These are phyloP conservation scores for Acacia concinna DNA, from an alignment of 331 rosid genomes.

Conservation along the genomic window DNA sequence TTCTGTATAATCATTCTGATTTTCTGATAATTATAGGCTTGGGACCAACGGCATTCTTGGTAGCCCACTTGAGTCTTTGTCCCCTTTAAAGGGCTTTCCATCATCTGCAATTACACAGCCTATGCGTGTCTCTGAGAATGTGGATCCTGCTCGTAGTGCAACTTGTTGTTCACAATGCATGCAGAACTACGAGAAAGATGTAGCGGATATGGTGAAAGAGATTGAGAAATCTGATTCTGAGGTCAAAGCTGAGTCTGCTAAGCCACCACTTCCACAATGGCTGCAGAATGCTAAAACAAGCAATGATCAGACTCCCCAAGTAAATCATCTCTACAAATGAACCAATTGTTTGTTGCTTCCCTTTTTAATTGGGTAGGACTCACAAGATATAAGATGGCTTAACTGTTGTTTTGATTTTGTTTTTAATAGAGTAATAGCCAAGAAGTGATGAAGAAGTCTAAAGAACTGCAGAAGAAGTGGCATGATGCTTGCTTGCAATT, in stretches of 20 bases:
- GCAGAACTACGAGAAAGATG: conserved; percentile 58
- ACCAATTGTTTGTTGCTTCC: background rate
- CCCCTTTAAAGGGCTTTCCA: conserved; percentile 65
- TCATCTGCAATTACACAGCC: conserved; percentile 45
- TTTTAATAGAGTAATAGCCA: conserved; percentile 44
- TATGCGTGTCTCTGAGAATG: conserved; percentile 54
- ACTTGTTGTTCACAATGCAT: conserved; percentile 71
- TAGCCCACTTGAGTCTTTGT: conserved; percentile 71
- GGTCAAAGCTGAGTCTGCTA: conserved; percentile 48
- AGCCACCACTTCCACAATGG: conserved; percentile 78
- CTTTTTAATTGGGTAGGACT: background rate
- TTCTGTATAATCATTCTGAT: conserved; percentile 29
- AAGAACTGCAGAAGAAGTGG: conserved; percentile 85
- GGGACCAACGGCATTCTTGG: conserved; percentile 79
- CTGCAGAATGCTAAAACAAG: conserved; percentile 69
- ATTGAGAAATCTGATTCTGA: conserved; percentile 58
- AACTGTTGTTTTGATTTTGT: conserved; percentile 24
- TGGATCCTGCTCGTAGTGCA: conserved; percentile 52
- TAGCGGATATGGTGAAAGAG: conserved; percentile 57
- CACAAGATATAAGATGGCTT: conserved; percentile 1
- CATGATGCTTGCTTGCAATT: conserved; percentile 60
- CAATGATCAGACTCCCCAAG: conserved; percentile 67
- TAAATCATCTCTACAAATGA: conserved; percentile 22
- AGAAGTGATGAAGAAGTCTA: conserved; percentile 61
- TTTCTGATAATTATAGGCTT: conserved; percentile 50